Base-by-base conservation (phyloP, 176 grass and related monocot genomes). In the Juncus effusus region DNA sequence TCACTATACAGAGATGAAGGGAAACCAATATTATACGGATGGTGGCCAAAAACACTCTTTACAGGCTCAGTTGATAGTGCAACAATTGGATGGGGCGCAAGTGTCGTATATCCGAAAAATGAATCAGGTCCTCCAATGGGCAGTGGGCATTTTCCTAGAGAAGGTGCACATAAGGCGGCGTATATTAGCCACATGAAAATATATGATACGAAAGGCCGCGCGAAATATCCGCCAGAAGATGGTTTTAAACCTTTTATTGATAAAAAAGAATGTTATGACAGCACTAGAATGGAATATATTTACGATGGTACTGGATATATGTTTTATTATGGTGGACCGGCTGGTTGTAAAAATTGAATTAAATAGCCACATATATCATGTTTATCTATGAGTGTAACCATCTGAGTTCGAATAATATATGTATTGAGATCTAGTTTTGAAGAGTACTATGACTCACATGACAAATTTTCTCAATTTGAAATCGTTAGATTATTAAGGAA, bases 121-220 rank as follows among this genome's bases (percentile, higher is more conserved):
- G 73, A 76, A 55, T 19, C 59, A 13, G 63, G 73, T 35, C 44
- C 73, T 42, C 36, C 73, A 7, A 76, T 76, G 73, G 73, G 73
- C 4, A 76, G 73, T 6, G 73, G 73, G 3, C 73, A 76, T 41
- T 14, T 38, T 16, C 42, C 61, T 9, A 7, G 1, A 0, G 60
- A 76, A 39, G 60, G 60, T 47, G 73, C n/a, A 58, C 36, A 54
- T 5, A 76, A 58, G 53, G 73, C 73, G 7, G 73, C 73, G 9
- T 64, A 64, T 64, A 55, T 76, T 44, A 54, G 51, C 38, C 28
- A 64, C n/a, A 76, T 76, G 1, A 64, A 76, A 39, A 3, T 45
- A 13, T 66, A 14, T 13, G 45, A 42, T 10, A 0, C 3, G 2
- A 6, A 1, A 10, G 73, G 28, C 7, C 1, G 8, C 2, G 19